Evolutionary conservation across 345 rosid genomes (phyloP), one percentile per base, ranked within the genome.

Genomic region (Clausena lansium): DNA sequence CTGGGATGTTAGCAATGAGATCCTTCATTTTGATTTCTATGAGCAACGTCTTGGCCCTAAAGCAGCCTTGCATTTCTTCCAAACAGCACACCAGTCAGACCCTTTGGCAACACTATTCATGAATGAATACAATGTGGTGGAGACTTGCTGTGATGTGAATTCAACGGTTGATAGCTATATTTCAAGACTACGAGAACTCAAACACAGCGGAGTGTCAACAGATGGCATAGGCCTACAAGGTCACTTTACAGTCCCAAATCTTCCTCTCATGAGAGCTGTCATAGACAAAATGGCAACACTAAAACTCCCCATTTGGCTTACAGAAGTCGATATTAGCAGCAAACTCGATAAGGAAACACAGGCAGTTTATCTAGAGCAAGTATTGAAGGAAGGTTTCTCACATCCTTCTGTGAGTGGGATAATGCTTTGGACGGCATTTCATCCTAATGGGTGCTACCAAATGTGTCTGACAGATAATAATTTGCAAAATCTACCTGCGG

Each of bases 1-100:
- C 60, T 93, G 97, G 96, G 98, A 93, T 74, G 95, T 92, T 28
- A 92, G 93, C 83, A 95, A 93, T 67, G 99, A 93, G 85, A 89
- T 89, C 92, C 88, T 95, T 27, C 98, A 95, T 65, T 95, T 87
- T 38, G 91, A 93, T 77, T 92, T 95, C 79, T 90, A 89, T 32
- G 98, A 95, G 76, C 78, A 77, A 64, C 68, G 88, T 5, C 85
- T 92, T 8, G 98, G 98, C 17, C 89, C 83, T 17, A 81, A 89
- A 17, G 94, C 96, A 2, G 88, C 97, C 1, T 71, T 87, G 41
- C 85, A 76, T 61, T 95, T 95, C 66, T 93, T 85, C 63, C 71
- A 76, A 77, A 84, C 86, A 8, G 94, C 93, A 24, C 95, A 90
- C 69, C 36, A 83, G 52, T 36, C 86, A 7, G 97, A 95, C 75